phyloP scores from a whole-genome alignment of 2,329 filamentous ascomycete species.

The Berkeleyomyces rouxiae region DNA sequence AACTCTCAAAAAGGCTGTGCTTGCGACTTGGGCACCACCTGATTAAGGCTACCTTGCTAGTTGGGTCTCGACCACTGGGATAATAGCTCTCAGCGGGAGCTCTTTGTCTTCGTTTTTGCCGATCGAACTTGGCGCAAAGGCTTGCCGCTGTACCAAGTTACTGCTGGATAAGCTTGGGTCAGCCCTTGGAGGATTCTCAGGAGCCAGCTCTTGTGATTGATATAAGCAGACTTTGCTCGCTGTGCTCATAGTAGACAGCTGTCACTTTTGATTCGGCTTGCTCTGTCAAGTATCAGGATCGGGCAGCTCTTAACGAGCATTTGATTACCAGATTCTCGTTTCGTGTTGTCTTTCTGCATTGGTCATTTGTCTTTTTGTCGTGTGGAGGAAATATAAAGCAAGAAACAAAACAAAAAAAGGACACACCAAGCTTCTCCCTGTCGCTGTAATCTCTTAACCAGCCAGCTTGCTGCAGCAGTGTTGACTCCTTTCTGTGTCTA shows the following conservation, averaged over 20 bases:
- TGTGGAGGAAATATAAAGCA: conserved; percentile 4
- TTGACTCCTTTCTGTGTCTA: neutral
- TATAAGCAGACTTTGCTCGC: neutral
- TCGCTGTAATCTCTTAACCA: neutral
- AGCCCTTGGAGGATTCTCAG: neutral
- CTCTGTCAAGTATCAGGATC: neutral
- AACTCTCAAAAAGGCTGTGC: neutral
- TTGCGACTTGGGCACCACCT: neutral
- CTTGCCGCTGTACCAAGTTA: neutral
- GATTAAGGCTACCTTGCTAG: too few relatives aligned
- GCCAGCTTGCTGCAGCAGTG: neutral
- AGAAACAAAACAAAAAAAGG: neutral
- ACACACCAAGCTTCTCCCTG: conserved; percentile 5
- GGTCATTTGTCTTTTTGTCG: neutral
- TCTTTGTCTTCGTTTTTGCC: neutral
- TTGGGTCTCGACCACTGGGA: neutral
- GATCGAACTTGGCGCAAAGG: neutral
- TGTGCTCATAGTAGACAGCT: neutral
- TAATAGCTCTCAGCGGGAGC: neutral
- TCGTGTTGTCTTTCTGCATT: conserved; percentile 5
- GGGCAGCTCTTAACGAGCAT: neutral
- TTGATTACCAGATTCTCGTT: neutral
- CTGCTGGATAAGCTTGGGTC: neutral
- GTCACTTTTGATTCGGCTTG: neutral
- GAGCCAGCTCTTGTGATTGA: neutral